phyloP scores from a whole-genome alignment of 371 early-diverging fungal genomes.

The Mucor circinelloides region DNA sequence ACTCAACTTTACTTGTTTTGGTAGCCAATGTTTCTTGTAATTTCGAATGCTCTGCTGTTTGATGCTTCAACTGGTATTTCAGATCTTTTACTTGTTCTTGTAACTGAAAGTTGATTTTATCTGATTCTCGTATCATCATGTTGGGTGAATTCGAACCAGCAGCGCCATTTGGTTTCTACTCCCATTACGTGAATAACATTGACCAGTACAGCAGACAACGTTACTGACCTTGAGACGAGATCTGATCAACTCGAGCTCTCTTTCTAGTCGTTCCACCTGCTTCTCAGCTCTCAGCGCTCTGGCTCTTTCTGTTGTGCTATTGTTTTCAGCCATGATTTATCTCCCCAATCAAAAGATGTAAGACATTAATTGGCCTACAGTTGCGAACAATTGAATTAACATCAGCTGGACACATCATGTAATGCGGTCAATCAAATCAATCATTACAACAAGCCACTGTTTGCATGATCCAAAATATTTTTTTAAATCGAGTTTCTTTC shows the following conservation, averaged over 20 bases:
- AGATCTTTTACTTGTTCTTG: constrained; percentile 51
- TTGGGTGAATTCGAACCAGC: neutral
- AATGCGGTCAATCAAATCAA: neutral
- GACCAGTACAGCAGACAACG: neutral
- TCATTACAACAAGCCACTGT: neutral
- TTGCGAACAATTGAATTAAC: neutral
- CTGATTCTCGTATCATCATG: constrained; percentile 6
- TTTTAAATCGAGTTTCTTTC: neutral
- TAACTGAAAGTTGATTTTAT: constrained; percentile 32
- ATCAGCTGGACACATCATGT: neutral
- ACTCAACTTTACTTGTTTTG: constrained; percentile 32
- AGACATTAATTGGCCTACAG: neutral
- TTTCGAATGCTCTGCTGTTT: constrained; percentile 28
- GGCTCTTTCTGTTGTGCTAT: constrained; percentile 4
- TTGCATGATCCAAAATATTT: constrained; percentile 2
- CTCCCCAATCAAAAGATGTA: neutral
- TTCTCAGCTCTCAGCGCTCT: constrained; percentile 28
- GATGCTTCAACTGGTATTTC: constrained; percentile 37
- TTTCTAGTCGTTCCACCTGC: constrained; percentile 26
- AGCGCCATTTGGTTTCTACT: constrained; percentile 2
- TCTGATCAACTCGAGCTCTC: constrained; percentile 22
- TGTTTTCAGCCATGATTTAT: neutral
- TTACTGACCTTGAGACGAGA: constrained; percentile 19
- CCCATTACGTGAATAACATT: neutral
- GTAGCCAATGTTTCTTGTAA: constrained; percentile 34